Percentiles rank a stretch among this genome's conserved stretches.
Conservation (phyloP, 345 rosid species). For the Punica granatum region DNA sequence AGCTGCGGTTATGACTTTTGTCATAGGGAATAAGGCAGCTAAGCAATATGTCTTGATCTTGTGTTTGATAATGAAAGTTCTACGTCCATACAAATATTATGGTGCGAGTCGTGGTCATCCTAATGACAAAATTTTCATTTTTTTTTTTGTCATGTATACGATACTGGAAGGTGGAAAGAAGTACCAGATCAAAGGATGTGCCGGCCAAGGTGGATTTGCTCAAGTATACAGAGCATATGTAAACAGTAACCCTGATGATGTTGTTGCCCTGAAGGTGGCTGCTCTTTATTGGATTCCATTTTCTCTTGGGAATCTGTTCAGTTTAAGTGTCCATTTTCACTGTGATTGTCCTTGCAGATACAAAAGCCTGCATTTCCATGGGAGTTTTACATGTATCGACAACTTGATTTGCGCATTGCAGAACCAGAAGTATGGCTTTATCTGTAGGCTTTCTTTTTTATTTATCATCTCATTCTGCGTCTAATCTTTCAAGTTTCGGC, state of each 20-base stretch:
- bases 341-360: constrained; percentile 39
- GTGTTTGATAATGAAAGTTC: background rate
- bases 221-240: constrained; percentile 71
- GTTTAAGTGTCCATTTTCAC: background rate
- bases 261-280: constrained; percentile 74
- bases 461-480: background rate
- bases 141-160: constrained; percentile 7
- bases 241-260: constrained; percentile 64
- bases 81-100: background rate
- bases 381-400: constrained; percentile 96
- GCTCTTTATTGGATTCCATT: background rate
- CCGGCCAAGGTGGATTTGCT: constrained; percentile 94
- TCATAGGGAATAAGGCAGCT: background rate
- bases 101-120: background rate
- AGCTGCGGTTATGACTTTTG: background rate
- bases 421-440: constrained; percentile 44
- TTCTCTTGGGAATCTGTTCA: background rate
- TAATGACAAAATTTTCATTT: background rate
- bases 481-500: background rate
- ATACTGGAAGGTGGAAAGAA: constrained; percentile 62
- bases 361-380: constrained; percentile 93
- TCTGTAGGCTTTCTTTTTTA: constrained; percentile 10
- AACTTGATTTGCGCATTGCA: constrained; percentile 68
- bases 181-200: constrained; percentile 95
- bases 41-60: background rate